Evolutionary conservation across 2,329 filamentous ascomycete genomes (phyloP).

Genomic region (Dactylellina leptospora): DNA sequence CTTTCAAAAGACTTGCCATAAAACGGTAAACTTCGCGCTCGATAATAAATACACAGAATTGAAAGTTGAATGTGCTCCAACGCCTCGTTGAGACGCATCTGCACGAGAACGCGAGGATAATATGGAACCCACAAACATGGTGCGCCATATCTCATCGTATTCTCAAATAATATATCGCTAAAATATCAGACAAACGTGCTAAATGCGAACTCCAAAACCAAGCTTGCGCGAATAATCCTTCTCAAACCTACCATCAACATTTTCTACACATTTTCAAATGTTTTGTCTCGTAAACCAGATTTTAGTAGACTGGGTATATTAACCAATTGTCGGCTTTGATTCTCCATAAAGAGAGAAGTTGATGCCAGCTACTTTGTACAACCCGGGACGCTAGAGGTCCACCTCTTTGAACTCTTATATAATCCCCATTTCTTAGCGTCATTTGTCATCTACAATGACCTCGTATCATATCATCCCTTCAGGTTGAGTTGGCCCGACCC

Average conservation of each 20-base stretch:
- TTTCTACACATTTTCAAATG: neutral
- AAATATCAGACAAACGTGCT: neutral
- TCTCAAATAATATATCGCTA: neutral
- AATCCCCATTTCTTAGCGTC: neutral
- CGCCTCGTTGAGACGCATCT: constrained; percentile 2
- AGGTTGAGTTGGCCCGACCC: constrained; percentile 22
- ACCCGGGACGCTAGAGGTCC: too few relatives aligned
- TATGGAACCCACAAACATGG: too few relatives aligned
- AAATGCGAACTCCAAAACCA: constrained; percentile 28
- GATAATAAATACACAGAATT: too few relatives aligned
- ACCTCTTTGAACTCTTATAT: too few relatives aligned
- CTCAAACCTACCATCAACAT: constrained; percentile 1
- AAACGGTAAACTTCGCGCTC: too few relatives aligned
- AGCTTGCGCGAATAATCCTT: constrained; percentile 30
- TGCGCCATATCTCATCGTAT: neutral
- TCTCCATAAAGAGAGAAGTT: too few relatives aligned
- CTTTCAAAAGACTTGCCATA: too few relatives aligned
- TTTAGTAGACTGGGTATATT: too few relatives aligned
- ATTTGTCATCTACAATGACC: neutral
- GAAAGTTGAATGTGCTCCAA: too few relatives aligned
- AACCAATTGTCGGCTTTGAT: too few relatives aligned
- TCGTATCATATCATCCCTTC: constrained; percentile 11
- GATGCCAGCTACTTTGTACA: too few relatives aligned
- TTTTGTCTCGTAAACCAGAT: constrained; percentile 51
- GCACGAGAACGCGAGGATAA: too few relatives aligned